Base-by-base conservation (phyloP, 2,329 filamentous ascomycete genomes). In the Decorospora gaudefroyi region DNA sequence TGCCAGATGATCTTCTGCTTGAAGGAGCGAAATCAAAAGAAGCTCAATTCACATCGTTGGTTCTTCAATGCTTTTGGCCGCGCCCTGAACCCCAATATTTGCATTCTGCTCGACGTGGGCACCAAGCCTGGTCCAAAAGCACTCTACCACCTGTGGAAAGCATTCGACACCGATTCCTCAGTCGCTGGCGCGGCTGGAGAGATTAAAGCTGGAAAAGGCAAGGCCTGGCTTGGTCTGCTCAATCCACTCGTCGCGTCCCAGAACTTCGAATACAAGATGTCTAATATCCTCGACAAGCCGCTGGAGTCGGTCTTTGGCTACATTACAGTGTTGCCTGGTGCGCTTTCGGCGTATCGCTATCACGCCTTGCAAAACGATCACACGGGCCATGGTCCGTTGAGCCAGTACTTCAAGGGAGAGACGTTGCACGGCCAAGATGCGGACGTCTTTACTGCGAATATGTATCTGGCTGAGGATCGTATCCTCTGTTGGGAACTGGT, bases 181-280 rank as follows among this genome's bases (percentile, higher is more conserved):
- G 93, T 99, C 17, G 93, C 92, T 0, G 95, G 93, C 34, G 93
- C 93, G 17, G 96, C 93, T 53, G 93, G 93, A 56, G 93, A 99
- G 71, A 99, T 99, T 72, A 96, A 92, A 68, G 93, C 93, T 0
- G 95, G 95, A 74, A 95, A 96, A 70, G 93, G 93, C 6, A 89
- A 86, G 56, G 84, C 81, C 16, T 91, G 90, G 65, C 76, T 84
- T 4, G 90, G 92, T 51, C 78, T 99, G 11, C 76, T 99, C 31
- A 99, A 99, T 62, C 93, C 93, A 0, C 78, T 99, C 4, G 92
- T 99, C 11, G 93, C 93, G 0, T 95, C 90, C 31, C 93, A 99
- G 64, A 99, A 99, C 69, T 99, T 99, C 58, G 93, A 99, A 76
- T 99, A 99, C 78, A 99, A 99, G 73, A 96, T 99, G 90, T 96